Evolutionary conservation across 2,329 filamentous ascomycete species (phyloP), one percentile per base, ranked within the genome.

Genomic region (Ophiobolus disseminans): DNA sequence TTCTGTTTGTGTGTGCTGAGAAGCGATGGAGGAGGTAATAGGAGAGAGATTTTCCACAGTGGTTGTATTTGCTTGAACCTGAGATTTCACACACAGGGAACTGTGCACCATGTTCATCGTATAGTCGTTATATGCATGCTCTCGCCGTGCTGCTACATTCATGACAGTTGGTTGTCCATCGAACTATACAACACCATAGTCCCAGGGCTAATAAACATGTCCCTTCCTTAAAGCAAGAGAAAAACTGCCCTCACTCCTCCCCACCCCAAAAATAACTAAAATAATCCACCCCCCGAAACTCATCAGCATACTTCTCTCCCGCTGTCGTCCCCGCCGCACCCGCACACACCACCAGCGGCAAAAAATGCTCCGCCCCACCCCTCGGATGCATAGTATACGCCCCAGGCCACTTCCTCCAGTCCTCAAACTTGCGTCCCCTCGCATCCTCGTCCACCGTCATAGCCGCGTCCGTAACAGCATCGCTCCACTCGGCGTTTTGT

Each of bases 321-420:
- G 66, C 66, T 39, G 76, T 79, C 16, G 64, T 55, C 5, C 78
- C 77, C 7, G 66, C 75, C 0, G 78, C 81, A 0, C 79, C 82
- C 3, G 81, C 80, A 57, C 79, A 82, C 23, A 85, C 83, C 36
- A 84, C 63, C 68, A 86, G 63, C 48, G 83, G 83, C 75, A 85
- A 68, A 45, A 85, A 84, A 55, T 86, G 83, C 68, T 85, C 83
- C 0, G 80, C 82, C 0, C 78, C 81, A 8, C 73, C 63, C 1
- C 69, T 68, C 2, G 83, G 83, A 62, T 86, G 83, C 76, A 83
- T 82, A 10, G 76, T 73, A 51, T 80, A 78, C 1, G 78, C 75
- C 23, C 75, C 63, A 0, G 79, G 77, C 55, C 82, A 73, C 3
- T 62, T 60, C 45, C 82, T 73, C 81, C 82, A 85, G 2, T 57